Base-by-base conservation (phyloP, 2,329 filamentous ascomycete genomes). In the Pseudohalonectria lignicola region DNA sequence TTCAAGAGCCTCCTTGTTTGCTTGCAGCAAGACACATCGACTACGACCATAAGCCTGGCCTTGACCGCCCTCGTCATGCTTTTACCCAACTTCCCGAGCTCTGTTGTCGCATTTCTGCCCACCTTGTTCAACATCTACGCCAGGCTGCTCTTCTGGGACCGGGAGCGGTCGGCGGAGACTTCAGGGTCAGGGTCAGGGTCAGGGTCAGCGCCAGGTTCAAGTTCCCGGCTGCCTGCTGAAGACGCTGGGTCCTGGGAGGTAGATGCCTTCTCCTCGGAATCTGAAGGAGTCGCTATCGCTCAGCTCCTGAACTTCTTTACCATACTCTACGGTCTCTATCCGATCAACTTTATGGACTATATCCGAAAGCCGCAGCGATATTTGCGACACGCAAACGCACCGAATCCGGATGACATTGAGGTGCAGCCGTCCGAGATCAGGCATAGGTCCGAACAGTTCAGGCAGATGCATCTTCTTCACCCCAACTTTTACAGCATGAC, bases 291-390 rank as follows among this genome's bases (percentile, higher is more conserved):
- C 5, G 63, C 69, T 3, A 73, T 86, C 3, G 75, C 79, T 5
- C 79, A 85, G 42, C 66, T 90, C 2, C 60, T 79, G 38, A 75
- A 79, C 47, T 88, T 86, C 56, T 92, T 87, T 49, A 88, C 83
- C 3, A 80, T 87, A 19, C 66, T 92, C 1, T 92, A 92, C 48
- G 86, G 85, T 0, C 62, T 92, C 4, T 92, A 90, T 45, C 85
- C 85, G 2, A 74, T 90, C 51, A 90, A 90, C 53, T 86, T 92
- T 48, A 82, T 86, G 74, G 82, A 81, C 56, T 92, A 90, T 53
- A 82, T 92, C 44, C 74, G 84, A 40, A 90, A 90, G 51, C 84
- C 85, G 3, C 77, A 86, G 47, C 76, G 81, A 45, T 90, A 83
- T 51, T 64, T 92, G 9, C 79, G 85, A 34, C 79, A 82, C 49